A percentile compares a stretch with the other conserved stretches of the same genome.
Evolutionary conservation across 2,329 filamentous ascomycete species (phyloP).

Genomic region (Cladobotryum protrusum): DNA sequence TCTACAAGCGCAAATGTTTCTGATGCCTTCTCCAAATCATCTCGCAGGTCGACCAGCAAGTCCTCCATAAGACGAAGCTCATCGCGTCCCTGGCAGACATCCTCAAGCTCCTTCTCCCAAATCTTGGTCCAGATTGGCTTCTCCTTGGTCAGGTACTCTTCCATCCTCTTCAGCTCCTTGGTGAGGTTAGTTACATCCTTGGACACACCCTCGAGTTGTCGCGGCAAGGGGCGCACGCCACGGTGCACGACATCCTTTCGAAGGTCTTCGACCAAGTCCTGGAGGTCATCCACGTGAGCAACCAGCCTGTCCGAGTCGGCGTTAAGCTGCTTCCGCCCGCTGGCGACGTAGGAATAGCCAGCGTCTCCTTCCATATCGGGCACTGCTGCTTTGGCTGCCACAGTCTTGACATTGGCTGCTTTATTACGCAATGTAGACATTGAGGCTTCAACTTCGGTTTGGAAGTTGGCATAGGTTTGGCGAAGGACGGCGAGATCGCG

Average conservation of each 20-base stretch:
- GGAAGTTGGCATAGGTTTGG: slow-evolving; percentile 89
- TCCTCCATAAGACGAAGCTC: slow-evolving; percentile 96
- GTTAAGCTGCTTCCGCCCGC: slow-evolving; percentile 79
- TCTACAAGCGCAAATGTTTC: slow-evolving; percentile 94
- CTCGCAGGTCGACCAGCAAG: slow-evolving; percentile 81
- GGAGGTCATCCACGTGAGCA: slow-evolving; percentile 89
- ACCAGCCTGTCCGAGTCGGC: slow-evolving; percentile 87
- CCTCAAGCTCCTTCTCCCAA: slow-evolving; percentile 95
- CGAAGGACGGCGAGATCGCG: slow-evolving; percentile 86
- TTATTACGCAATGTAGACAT: slow-evolving; percentile 81
- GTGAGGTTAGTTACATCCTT: slow-evolving; percentile 79
- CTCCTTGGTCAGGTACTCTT: slow-evolving; percentile 84
- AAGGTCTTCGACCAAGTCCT: slow-evolving; percentile 92
- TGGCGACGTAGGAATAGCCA: slow-evolving; percentile 80
- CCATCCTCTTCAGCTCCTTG: slow-evolving; percentile 87
- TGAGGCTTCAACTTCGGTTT: slow-evolving; percentile 78
- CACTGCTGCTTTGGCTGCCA: slow-evolving; percentile 63
- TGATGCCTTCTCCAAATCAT: slow-evolving; percentile 89
- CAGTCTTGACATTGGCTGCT: slow-evolving; percentile 71
- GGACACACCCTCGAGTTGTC: slow-evolving; percentile 81
- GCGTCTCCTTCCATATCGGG: slow-evolving; percentile 67
- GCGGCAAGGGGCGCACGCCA: slow-evolving; percentile 82
- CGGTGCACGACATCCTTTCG: slow-evolving; percentile 94
- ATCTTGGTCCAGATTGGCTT: slow-evolving; percentile 98
- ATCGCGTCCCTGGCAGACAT: slow-evolving; percentile 92